Evolutionary conservation across 176 grass and related monocot species (phyloP).

Genomic region (Cenchrus americanus): DNA sequence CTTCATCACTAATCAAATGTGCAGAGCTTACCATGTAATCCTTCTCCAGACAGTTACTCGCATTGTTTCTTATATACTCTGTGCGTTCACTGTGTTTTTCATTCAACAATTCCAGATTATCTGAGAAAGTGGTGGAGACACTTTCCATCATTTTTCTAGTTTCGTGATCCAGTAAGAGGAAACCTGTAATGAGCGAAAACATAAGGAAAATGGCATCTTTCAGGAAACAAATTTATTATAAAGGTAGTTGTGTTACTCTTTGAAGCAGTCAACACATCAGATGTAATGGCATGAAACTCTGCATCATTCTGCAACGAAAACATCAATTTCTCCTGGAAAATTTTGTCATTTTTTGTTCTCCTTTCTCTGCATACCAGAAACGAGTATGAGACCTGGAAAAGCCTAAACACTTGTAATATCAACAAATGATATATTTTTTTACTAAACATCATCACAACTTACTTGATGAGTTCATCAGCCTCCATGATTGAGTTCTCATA

Average conservation of each 20-base stretch:
- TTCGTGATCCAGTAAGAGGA: constrained; percentile 52
- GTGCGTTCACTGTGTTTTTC: constrained; percentile 45
- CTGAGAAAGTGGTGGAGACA: constrained; percentile 25
- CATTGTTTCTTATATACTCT: constrained; percentile 51
- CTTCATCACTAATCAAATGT: background rate
- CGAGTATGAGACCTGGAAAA: constrained; percentile 13
- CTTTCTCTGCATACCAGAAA: constrained; percentile 55
- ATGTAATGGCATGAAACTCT: constrained; percentile 49
- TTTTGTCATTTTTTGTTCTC: constrained; percentile 52
- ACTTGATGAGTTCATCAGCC: constrained; percentile 53
- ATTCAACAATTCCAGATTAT: constrained; percentile 54
- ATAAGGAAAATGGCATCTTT: constrained; percentile 22
- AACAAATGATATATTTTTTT: constrained; percentile 6
- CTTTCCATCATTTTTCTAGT: constrained; percentile 38
- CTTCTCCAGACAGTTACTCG: constrained; percentile 55
- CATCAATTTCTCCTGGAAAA: constrained; percentile 52
- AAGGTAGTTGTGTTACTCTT: constrained; percentile 59
- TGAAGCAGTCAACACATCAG: constrained; percentile 53
- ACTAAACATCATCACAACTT: constrained; percentile 44
- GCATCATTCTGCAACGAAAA: constrained; percentile 51
- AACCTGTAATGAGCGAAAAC: constrained; percentile 48
- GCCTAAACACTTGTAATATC: constrained; percentile 24
- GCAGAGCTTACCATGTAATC: constrained; percentile 62
- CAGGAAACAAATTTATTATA: constrained; percentile 5
- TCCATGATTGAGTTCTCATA: constrained; percentile 53